Evolutionary conservation across 1,139 yeast species (phyloP).

Genomic region (Hanseniaspora uvarum): DNA sequence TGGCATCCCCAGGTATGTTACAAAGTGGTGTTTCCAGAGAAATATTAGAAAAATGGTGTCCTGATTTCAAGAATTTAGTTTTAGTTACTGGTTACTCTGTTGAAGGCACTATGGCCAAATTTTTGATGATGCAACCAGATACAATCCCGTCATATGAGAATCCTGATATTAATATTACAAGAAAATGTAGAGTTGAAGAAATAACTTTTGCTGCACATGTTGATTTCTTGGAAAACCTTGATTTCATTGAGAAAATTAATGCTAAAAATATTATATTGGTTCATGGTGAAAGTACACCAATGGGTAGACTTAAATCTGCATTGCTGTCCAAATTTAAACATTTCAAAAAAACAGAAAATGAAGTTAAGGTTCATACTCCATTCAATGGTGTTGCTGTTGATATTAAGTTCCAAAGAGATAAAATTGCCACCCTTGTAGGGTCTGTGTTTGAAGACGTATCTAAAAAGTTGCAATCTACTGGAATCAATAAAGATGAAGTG

Average conservation of each 20-base stretch:
- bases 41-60: slow-evolving; percentile 90
- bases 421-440: slow-evolving; percentile 79
- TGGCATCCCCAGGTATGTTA: slow-evolving; percentile 96
- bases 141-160: slow-evolving; percentile 72
- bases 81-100: slow-evolving; percentile 94
- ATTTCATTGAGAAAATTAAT: slow-evolving; percentile 76
- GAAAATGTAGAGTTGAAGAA: slow-evolving; percentile 84
- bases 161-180: slow-evolving; percentile 74
- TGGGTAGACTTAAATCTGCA: slow-evolving; percentile 95
- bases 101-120: slow-evolving; percentile 96
- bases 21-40: slow-evolving; percentile 93
- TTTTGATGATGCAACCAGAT: slow-evolving; percentile 73
- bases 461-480: slow-evolving; percentile 26
- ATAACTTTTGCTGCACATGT: slow-evolving; percentile 98
- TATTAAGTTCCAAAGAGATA: slow-evolving; percentile 70
- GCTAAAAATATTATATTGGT: slow-evolving; percentile 80
- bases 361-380: slow-evolving; percentile 88
- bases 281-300: slow-evolving; percentile 96
- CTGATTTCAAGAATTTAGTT: slow-evolving; percentile 81
- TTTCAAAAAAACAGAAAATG: slow-evolving; percentile 76
- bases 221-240: slow-evolving; percentile 85
- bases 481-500: not conserved
- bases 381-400: slow-evolving; percentile 75
- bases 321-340: slow-evolving; percentile 74
- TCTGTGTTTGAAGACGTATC: slow-evolving; percentile 46